phyloP scores from a whole-genome alignment of 225 moss, liverwort and hornwort genomes.

The Marchantia polymorpha region DNA sequence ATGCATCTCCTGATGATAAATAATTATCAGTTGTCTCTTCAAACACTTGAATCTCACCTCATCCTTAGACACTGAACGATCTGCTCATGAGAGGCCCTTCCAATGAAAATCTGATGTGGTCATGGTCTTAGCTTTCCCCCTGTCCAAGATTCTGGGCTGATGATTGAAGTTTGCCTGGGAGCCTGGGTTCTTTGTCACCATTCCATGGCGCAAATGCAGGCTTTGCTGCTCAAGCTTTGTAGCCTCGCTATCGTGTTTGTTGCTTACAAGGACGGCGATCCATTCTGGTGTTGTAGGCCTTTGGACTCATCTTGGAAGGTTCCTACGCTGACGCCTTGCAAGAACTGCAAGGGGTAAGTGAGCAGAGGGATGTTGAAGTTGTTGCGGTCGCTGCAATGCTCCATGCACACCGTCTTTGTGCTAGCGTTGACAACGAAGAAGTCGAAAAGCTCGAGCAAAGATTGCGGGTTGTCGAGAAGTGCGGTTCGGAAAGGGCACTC shows the following conservation, averaged over 20 bases:
- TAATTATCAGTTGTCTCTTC: too few relatives aligned
- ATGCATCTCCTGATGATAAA: too few relatives aligned
- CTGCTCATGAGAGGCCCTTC: too few relatives aligned
- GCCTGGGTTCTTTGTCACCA: not conserved
- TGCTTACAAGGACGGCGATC: not conserved
- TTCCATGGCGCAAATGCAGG: not conserved
- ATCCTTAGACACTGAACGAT: too few relatives aligned
- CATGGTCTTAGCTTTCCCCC: not conserved
- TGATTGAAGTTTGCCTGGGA: not conserved
- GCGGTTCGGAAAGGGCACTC: conserved; percentile 58
- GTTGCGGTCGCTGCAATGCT: conserved; percentile 60
- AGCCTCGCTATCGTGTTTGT: not conserved
- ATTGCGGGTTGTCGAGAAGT: conserved; percentile 47
- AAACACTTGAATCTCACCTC: too few relatives aligned
- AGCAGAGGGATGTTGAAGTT: conserved; percentile 67
- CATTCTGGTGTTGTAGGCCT: conserved; percentile 43
- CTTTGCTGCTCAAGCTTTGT: not conserved
- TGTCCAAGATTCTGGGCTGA: not conserved
- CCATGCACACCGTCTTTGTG: conserved; percentile 45
- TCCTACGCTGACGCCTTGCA: conserved; percentile 51
- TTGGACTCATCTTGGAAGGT: conserved; percentile 67
- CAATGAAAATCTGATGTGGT: not conserved
- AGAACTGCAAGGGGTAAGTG: conserved; percentile 52
- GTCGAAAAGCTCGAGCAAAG: conserved; percentile 37
- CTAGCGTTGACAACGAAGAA: conserved; percentile 34